A percentile compares a stretch with the other conserved stretches of the same genome.
Conservation (phyloP, 2,329 filamentous ascomycete genomes). For the Biscogniauxia mediterranea region DNA sequence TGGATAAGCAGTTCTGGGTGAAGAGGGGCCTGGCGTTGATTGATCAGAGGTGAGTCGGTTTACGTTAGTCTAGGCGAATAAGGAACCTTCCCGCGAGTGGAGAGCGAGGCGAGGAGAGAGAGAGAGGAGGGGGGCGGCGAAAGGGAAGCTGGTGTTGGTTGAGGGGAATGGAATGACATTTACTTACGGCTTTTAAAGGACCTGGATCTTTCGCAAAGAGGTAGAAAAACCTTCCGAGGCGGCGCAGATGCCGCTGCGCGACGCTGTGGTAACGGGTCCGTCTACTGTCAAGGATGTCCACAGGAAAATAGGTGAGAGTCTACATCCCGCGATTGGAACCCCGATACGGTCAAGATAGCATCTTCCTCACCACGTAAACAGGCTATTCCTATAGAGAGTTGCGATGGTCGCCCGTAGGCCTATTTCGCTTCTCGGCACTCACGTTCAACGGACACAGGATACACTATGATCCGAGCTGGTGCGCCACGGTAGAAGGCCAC, state of each 20-base stretch:
- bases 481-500: conserved; percentile 65
- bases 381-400: conserved; percentile 32
- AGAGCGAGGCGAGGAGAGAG: too few relatives aligned
- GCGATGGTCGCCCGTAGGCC: conserved; percentile 45
- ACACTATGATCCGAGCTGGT: conserved; percentile 72
- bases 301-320: conserved; percentile 16
- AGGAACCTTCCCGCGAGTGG: too few relatives aligned
- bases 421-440: conserved; percentile 81
- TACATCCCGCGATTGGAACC: neutral
- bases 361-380: conserved; percentile 4
- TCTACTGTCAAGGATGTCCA: conserved; percentile 28
- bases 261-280: conserved; percentile 19
- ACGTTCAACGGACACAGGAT: conserved; percentile 87
- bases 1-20: conserved; percentile 59
- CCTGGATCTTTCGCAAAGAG: conserved; percentile 45
- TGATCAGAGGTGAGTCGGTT: conserved; percentile 46
- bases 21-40: conserved; percentile 49
- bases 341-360: neutral
- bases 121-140: too few relatives aligned
- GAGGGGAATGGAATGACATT: too few relatives aligned
- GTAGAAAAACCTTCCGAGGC: conserved; percentile 22
- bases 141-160: too few relatives aligned
- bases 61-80: neutral
- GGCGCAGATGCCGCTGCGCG: conserved; percentile 14
- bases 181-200: conserved; percentile 18